A percentile compares a stretch with the other conserved stretches of the same genome.
These are phyloP conservation scores for Colletotrichum spinosum DNA, from an alignment of 2,329 filamentous ascomycete genomes.

Conservation along the genomic window DNA sequence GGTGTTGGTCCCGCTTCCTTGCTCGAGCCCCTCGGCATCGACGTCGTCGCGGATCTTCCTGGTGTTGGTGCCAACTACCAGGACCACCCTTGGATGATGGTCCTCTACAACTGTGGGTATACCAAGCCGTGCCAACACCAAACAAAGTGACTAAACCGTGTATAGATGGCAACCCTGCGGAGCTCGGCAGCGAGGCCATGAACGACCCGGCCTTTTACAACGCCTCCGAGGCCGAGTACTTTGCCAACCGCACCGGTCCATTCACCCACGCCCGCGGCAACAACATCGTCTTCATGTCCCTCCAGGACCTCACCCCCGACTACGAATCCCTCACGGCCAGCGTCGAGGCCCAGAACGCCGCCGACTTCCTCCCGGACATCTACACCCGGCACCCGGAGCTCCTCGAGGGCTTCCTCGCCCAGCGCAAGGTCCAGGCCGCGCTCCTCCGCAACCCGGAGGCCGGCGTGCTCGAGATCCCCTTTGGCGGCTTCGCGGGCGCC, in stretches of 20 bases:
- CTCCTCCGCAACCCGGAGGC: slow-evolving; percentile 44
- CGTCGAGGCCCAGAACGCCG: slow-evolving; percentile 47
- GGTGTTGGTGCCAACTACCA: slow-evolving; percentile 36
- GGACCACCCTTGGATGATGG: slow-evolving; percentile 33
- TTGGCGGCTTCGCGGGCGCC: slow-evolving; percentile 46
- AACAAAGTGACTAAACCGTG: not conserved
- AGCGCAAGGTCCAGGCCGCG: slow-evolving; percentile 46
- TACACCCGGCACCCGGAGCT: slow-evolving; percentile 45
- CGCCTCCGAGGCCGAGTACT: slow-evolving; percentile 46
- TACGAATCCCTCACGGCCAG: slow-evolving; percentile 42
- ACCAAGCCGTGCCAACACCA: not conserved
- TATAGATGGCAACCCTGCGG: slow-evolving; percentile 27
- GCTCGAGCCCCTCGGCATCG: slow-evolving; percentile 53
- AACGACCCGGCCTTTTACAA: slow-evolving; percentile 48
- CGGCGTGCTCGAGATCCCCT: slow-evolving; percentile 42
- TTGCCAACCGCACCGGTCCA: slow-evolving; percentile 44
- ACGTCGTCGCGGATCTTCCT: slow-evolving; percentile 36
- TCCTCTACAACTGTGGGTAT: slow-evolving; percentile 12
- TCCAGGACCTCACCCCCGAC: slow-evolving; percentile 44
- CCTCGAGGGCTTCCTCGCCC: slow-evolving; percentile 51
- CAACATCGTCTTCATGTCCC: slow-evolving; percentile 31
- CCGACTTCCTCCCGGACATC: slow-evolving; percentile 46
- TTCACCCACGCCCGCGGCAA: slow-evolving; percentile 44
- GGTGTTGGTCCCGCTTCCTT: slow-evolving; percentile 56
- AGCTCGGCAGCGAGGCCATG: slow-evolving; percentile 41